Percentiles rank a stretch among this genome's conserved stretches.
These are phyloP conservation scores for Mortierella sp. DNA, from an alignment of 371 early-diverging fungal species.

Conservation along the genomic window DNA sequence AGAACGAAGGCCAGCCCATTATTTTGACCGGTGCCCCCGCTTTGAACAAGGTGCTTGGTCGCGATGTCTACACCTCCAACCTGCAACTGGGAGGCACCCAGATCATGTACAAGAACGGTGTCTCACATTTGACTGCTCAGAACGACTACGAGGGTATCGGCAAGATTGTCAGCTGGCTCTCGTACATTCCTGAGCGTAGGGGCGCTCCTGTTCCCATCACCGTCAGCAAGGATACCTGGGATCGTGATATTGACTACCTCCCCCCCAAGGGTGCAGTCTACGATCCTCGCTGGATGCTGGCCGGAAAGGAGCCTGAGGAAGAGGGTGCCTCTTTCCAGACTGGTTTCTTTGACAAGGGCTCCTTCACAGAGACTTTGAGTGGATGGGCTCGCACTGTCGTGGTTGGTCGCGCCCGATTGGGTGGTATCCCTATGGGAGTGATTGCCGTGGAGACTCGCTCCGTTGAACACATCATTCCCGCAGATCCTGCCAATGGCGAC, in stretches of 20 bases:
- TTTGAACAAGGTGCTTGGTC: constrained; percentile 98
- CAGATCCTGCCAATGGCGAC: constrained; percentile 93
- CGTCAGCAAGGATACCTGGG: constrained; percentile 71
- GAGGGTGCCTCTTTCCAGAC: constrained; percentile 77
- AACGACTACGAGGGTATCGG: constrained; percentile 94
- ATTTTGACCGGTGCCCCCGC: constrained; percentile 98
- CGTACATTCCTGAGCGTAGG: constrained; percentile 86
- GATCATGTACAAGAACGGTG: constrained; percentile 99
- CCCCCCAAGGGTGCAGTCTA: constrained; percentile 87
- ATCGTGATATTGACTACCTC: constrained; percentile 81
- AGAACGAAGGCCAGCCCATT: constrained; percentile 98
- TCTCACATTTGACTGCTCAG: constrained; percentile 95
- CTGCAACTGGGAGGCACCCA: constrained; percentile 98
- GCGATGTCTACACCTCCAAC: constrained; percentile 98
- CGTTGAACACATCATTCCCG: constrained; percentile 92
- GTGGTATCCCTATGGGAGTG: constrained; percentile 97
- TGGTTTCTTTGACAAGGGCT: constrained; percentile 94
- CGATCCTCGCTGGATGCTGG: constrained; percentile 93
- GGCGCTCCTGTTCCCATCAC: constrained; percentile 74
- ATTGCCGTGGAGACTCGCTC: constrained; percentile 97
- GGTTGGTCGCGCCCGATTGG: constrained; percentile 95
- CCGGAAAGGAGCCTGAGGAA: constrained; percentile 81
- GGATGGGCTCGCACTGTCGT: constrained; percentile 86
- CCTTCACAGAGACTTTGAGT: constrained; percentile 86
- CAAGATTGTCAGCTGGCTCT: constrained; percentile 96